These are phyloP conservation scores for Scheffersomyces illinoinensis DNA, from an alignment of 1,139 yeast species.

Conservation along the genomic window DNA sequence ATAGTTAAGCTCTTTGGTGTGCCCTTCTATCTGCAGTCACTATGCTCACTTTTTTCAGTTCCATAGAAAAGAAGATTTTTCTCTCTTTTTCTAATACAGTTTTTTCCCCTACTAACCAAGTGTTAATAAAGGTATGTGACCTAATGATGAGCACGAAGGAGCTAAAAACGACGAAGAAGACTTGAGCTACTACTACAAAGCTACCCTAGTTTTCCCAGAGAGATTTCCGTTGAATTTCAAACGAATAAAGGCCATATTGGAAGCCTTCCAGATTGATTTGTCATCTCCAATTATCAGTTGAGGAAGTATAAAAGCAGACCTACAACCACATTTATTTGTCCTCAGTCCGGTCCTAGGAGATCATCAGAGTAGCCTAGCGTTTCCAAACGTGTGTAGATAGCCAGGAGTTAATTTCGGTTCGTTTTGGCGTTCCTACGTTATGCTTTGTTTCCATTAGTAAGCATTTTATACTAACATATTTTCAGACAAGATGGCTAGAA, in stretches of 20 bases:
- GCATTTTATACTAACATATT: slow-evolving; percentile 29
- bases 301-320: neutral
- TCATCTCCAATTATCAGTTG: neutral
- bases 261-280: neutral
- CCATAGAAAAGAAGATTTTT: neutral
- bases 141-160: neutral
- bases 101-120: slow-evolving; percentile 12
- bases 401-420: neutral
- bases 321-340: neutral
- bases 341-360: neutral
- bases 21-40: neutral
- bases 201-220: neutral
- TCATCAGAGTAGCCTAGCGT: neutral
- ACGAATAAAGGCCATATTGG: neutral
- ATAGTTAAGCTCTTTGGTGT: neutral
- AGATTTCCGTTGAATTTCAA: neutral
- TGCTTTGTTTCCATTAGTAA: neutral
- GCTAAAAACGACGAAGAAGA: neutral
- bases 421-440: neutral
- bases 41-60: neutral
- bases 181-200: neutral
- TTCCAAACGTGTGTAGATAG: neutral
- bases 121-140: slow-evolving; percentile 23
- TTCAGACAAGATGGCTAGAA: slow-evolving; percentile 91
- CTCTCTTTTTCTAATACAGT: slow-evolving; percentile 1